A percentile compares a stretch with the other conserved stretches of the same genome.
Evolutionary conservation across 352 stramenopile species (phyloP).

Genomic region (Phytophthora pisi): DNA sequence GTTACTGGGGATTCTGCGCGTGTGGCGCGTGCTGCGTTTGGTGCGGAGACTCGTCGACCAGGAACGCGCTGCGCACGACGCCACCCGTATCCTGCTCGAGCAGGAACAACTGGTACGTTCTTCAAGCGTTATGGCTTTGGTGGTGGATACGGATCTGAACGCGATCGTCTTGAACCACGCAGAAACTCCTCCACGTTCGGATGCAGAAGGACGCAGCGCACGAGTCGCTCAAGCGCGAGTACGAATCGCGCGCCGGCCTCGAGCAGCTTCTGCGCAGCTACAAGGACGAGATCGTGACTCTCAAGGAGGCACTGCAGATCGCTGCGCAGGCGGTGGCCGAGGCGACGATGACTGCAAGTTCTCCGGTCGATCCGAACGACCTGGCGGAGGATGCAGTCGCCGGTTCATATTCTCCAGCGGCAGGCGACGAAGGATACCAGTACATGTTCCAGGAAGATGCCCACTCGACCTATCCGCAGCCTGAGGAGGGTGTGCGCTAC

Average conservation of each 20-base stretch:
- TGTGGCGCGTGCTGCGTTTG: slow-evolving; percentile 70
- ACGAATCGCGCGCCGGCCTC: slow-evolving; percentile 50
- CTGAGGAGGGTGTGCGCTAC: neutral
- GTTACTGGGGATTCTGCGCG: slow-evolving; percentile 54
- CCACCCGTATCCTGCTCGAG: slow-evolving; percentile 45
- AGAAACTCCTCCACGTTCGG: slow-evolving; percentile 50
- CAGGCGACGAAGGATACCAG: neutral
- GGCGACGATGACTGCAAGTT: slow-evolving; percentile 28
- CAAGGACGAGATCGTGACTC: slow-evolving; percentile 75
- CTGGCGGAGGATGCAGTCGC: slow-evolving; percentile 3
- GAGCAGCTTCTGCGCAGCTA: slow-evolving; percentile 67
- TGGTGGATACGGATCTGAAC: neutral
- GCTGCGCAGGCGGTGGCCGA: slow-evolving; percentile 63
- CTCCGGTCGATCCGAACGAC: neutral
- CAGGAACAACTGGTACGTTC: slow-evolving; percentile 51
- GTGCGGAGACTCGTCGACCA: slow-evolving; percentile 53
- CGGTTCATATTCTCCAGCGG: slow-evolving; percentile 6
- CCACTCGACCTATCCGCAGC: neutral
- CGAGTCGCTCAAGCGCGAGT: slow-evolving; percentile 69
- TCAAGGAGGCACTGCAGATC: slow-evolving; percentile 79
- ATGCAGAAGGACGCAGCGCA: slow-evolving; percentile 54
- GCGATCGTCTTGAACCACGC: slow-evolving; percentile 12
- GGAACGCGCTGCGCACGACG: slow-evolving; percentile 50
- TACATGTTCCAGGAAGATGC: neutral
- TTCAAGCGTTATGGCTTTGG: neutral